Evolutionary conservation across 2,329 filamentous ascomycete species (phyloP), one percentile per base, ranked within the genome.

Genomic region (Fusarium penzigii): DNA sequence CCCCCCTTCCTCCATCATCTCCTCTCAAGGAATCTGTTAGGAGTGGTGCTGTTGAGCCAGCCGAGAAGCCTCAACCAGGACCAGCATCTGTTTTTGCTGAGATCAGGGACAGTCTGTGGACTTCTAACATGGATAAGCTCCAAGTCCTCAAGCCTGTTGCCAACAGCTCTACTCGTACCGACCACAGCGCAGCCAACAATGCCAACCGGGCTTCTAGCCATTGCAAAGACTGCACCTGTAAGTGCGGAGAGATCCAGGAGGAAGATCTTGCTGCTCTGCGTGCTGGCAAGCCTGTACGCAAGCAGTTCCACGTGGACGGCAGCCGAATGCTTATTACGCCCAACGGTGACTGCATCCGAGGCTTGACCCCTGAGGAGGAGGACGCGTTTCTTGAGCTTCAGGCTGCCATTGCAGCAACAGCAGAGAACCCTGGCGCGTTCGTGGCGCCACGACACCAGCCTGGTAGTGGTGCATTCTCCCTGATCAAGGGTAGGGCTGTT

Each of bases 281-380:
- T n/a, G 74, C 77, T 2, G 84, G 84, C 44, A 76, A 78, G 54
- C 74, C 83, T 11, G 82, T 88, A 9, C 81, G 79, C 53, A 87
- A 87, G 67, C 71, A 85, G 39, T 72, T 72, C 44, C 71, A 72
- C 45, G 75, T 84, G 2, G 85, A 88, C 55, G 85, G 84, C 49
- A 79, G 81, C 67, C 80, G 87, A 25, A 84, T 89, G 57, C 79
- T 92, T 59, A 83, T 92, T 47, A 92, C 89, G 0, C 87, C 89
- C 0, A 85, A 88, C 55, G 89, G 89, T 11, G 86, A 90, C 56
- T 89, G 88, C 66, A 77, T 93, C n/a, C 85, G 87, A 58, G 87
- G 88, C 52, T 72, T 94, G 48, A 85, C 79, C 1, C 72, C 79
- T 5, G 83, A 87, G 40, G 85, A 92, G 56, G 89, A 92, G 65